phyloP scores from a whole-genome alignment of 129 eudicot species.

The Lonicera japonica region DNA sequence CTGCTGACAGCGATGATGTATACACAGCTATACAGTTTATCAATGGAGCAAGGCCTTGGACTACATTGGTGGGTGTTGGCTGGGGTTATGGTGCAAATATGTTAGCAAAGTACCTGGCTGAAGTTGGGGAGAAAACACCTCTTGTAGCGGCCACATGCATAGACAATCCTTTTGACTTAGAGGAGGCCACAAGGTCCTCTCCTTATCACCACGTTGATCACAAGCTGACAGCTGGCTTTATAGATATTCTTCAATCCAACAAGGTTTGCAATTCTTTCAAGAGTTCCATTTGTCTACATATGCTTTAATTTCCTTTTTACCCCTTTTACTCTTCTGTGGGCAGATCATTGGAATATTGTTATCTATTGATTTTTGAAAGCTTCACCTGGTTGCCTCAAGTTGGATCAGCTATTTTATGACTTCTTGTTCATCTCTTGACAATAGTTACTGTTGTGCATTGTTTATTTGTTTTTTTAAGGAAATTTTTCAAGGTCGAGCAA shows the following conservation, averaged over 20 bases:
- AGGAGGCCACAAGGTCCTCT: slow-evolving; percentile 34
- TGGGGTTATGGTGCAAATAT: slow-evolving; percentile 94
- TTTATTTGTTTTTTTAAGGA: slow-evolving; percentile 39
- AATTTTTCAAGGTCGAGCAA: slow-evolving; percentile 73
- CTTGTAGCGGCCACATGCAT: slow-evolving; percentile 89
- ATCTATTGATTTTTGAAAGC: not conserved
- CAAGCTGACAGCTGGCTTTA: slow-evolving; percentile 54
- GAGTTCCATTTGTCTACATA: not conserved
- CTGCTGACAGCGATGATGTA: slow-evolving; percentile 98
- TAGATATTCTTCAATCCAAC: slow-evolving; percentile 58
- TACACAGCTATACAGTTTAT: slow-evolving; percentile 63
- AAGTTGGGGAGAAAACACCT: slow-evolving; percentile 79
- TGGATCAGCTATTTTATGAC: not conserved
- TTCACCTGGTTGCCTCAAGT: not conserved
- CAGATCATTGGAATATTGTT: not conserved
- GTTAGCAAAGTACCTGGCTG: slow-evolving; percentile 83
- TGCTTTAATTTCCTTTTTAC: not conserved
- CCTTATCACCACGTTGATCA: slow-evolving; percentile 30
- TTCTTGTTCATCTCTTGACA: not conserved
- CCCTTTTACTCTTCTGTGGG: not conserved
- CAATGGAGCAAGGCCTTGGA: slow-evolving; percentile 78
- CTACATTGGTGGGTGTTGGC: slow-evolving; percentile 78
- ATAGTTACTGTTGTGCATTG: not conserved
- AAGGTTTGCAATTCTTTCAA: slow-evolving; percentile 42
- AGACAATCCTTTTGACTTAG: slow-evolving; percentile 87